phyloP scores from a whole-genome alignment of 768 basidiomycete species.

The Galerina marginata region DNA sequence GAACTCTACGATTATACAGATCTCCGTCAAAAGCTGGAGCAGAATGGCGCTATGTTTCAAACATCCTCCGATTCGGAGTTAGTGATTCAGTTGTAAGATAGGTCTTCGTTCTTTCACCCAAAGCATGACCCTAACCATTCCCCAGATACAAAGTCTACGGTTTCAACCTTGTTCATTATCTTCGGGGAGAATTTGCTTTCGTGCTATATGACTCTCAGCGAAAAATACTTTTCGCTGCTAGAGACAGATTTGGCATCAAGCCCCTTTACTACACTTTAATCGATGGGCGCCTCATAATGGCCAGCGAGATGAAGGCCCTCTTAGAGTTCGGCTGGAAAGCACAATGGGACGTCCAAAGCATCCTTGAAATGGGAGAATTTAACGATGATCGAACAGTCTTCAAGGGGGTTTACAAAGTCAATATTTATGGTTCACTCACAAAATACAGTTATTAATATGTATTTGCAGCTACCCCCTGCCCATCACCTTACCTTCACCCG shows the following conservation, averaged over 20 bases:
- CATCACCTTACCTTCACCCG: slow-evolving; percentile 3
- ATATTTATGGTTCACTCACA: neutral
- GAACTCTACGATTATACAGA: slow-evolving; percentile 1
- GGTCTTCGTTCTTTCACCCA: neutral
- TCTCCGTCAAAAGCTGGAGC: neutral
- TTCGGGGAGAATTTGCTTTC: neutral
- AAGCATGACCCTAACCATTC: neutral
- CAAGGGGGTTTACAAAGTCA: neutral
- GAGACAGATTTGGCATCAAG: slow-evolving; percentile 1
- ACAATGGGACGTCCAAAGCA: slow-evolving; percentile 1
- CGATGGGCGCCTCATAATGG: neutral
- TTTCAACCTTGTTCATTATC: neutral
- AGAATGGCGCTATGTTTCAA: neutral
- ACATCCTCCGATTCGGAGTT: slow-evolving; percentile 2
- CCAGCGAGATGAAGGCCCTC: slow-evolving; percentile 7
- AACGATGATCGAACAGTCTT: neutral
- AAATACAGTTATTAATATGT: neutral
- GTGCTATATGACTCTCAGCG: neutral
- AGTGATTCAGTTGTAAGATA: neutral
- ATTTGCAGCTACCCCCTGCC: neutral
- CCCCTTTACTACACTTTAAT: neutral
- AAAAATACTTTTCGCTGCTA: neutral
- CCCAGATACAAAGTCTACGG: neutral
- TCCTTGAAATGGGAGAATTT: slow-evolving; percentile 1
- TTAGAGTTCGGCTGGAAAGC: neutral